Evolutionary conservation across 108 stramenopile genomes (phyloP).

Genomic region (Cyclotella sp.): DNA sequence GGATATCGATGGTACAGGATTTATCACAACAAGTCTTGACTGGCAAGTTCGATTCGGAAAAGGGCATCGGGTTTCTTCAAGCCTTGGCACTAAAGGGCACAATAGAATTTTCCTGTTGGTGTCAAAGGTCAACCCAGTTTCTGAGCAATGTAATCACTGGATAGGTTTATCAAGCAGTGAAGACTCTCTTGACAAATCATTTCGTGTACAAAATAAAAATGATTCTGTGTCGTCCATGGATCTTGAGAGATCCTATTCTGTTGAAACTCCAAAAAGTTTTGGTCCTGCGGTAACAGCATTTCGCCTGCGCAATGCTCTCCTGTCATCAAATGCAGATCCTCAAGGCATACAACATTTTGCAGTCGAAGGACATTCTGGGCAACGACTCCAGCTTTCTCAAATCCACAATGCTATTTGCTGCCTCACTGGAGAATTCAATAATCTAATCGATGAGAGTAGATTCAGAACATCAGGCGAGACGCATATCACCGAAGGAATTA

Average conservation of each 20-base stretch:
- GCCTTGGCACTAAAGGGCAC: conserved; percentile 74
- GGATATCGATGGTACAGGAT: conserved; percentile 49
- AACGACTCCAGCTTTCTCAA: conserved; percentile 63
- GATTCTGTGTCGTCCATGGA: conserved; percentile 6
- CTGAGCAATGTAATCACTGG: not conserved
- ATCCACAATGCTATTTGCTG: conserved; percentile 86
- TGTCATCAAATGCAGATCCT: conserved; percentile 25
- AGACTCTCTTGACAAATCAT: conserved; percentile 7
- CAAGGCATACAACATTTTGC: conserved; percentile 52
- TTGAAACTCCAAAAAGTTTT: conserved; percentile 27
- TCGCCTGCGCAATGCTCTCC: conserved; percentile 23
- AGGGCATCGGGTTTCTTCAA: conserved; percentile 50
- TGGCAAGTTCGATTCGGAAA: conserved; percentile 69
- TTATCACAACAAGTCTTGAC: conserved; percentile 51
- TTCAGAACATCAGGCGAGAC: not conserved
- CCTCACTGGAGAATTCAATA: conserved; percentile 66
- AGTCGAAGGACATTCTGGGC: conserved; percentile 74
- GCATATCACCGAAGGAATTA: conserved; percentile 24
- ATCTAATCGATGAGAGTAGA: conserved; percentile 54
- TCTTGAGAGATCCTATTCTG: not conserved
- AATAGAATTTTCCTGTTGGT: conserved; percentile 57
- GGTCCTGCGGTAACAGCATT: conserved; percentile 9
- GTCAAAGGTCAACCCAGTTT: not conserved
- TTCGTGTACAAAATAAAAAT: not conserved
- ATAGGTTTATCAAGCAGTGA: not conserved